Conservation (phyloP, 768 basidiomycete genomes). For the Tricholoma matsutake region DNA sequence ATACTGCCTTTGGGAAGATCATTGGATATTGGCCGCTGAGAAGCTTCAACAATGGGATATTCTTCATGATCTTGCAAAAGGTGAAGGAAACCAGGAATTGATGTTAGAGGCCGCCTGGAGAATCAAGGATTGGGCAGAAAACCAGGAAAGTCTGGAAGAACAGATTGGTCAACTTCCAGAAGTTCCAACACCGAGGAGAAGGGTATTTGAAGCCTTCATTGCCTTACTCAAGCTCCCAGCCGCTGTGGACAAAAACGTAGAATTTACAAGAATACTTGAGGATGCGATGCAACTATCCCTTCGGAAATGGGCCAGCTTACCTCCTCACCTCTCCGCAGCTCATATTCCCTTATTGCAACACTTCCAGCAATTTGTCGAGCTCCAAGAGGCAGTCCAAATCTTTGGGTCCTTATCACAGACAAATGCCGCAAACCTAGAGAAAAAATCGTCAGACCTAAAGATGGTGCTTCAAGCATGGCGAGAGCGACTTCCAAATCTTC, state of each 20-base stretch:
- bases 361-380: slow-evolving; percentile 98
- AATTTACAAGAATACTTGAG: slow-evolving; percentile 86
- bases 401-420: slow-evolving; percentile 89
- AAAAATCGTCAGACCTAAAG: slow-evolving; percentile 93
- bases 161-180: slow-evolving; percentile 79
- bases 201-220: slow-evolving; percentile 96
- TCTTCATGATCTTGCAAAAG: slow-evolving; percentile 84
- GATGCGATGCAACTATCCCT: slow-evolving; percentile 96
- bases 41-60: slow-evolving; percentile 99
- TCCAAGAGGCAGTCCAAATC: slow-evolving; percentile 93
- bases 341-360: slow-evolving; percentile 94
- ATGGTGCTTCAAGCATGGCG: slow-evolving; percentile 97
- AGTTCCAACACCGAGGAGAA: slow-evolving; percentile 88
- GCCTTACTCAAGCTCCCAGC: slow-evolving; percentile 83
- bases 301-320: slow-evolving; percentile 92
- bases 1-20: slow-evolving; percentile 98
- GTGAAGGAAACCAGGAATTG: slow-evolving; percentile 88
- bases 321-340: slow-evolving; percentile 81
- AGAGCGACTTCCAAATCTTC: slow-evolving; percentile 90
- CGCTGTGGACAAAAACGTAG: slow-evolving; percentile 77
- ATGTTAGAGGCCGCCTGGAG: slow-evolving; percentile 96
- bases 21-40: slow-evolving; percentile 94
- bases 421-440: slow-evolving; percentile 84
- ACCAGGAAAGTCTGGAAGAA: slow-evolving; percentile 73
- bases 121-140: slow-evolving; percentile 86